A percentile compares a stretch with the other conserved stretches of the same genome.
These are phyloP conservation scores for Picochlorum sp. DNA, from an alignment of 139 green algal species.

Conservation along the genomic window DNA sequence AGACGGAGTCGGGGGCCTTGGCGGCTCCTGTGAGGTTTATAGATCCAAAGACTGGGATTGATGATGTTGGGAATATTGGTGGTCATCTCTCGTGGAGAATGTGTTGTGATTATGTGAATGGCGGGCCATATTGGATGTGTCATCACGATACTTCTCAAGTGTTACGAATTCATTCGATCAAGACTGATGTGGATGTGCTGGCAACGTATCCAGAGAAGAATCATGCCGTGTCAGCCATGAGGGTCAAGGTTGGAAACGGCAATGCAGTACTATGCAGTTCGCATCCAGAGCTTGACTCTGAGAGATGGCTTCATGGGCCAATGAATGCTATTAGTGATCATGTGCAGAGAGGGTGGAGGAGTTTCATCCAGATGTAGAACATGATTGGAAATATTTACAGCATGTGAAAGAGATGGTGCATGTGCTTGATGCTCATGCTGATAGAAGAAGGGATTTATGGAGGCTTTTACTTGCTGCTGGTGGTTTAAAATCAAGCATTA, in stretches of 20 bases:
- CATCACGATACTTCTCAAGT: too few species aligned
- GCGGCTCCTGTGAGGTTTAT: slow-evolving; percentile 30
- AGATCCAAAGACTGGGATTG: neutral
- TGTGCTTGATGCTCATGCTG: neutral
- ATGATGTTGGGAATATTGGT: neutral
- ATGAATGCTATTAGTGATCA: neutral
- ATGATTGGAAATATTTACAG: neutral
- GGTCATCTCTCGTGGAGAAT: slow-evolving; percentile 13
- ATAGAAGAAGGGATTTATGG: neutral
- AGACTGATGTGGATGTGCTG: slow-evolving; percentile 4
- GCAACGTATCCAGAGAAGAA: slow-evolving; percentile 7
- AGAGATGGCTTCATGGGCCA: neutral
- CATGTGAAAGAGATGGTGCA: neutral
- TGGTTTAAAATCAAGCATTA: neutral
- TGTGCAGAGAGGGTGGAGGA: neutral
- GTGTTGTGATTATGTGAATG: slow-evolving; percentile 58
- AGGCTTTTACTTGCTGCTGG: neutral
- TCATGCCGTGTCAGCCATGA: slow-evolving; percentile 16
- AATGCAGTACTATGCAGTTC: slow-evolving; percentile 37
- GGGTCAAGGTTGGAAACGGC: slow-evolving; percentile 17
- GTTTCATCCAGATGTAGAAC: neutral
- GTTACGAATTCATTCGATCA: too few species aligned
- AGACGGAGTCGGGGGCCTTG: slow-evolving; percentile 35
- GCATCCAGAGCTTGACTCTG: slow-evolving; percentile 55
- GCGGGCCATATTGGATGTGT: slow-evolving; percentile 44